Evolutionary conservation across 73 alveolate species (phyloP).

Genomic region (Uronychia binucleata): DNA sequence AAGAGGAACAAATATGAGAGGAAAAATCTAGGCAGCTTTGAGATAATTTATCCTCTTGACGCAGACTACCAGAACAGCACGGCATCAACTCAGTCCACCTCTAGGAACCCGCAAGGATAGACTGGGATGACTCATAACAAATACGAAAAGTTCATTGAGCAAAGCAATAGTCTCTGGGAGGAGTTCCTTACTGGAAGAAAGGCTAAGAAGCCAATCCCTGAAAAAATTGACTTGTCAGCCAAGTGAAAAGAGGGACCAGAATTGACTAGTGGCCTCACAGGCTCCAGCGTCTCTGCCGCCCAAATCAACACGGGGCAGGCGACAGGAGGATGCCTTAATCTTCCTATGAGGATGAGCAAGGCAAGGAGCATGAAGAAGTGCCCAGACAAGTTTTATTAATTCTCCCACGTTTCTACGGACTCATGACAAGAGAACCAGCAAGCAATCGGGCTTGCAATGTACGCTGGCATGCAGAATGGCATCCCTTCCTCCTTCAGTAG

Average conservation of each 20-base stretch:
- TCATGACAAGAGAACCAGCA: neutral
- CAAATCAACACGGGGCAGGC: too few relatives aligned
- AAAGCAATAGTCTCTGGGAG: constrained; percentile 35
- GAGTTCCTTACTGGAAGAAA: constrained; percentile 7
- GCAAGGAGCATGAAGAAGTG: too few relatives aligned
- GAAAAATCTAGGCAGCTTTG: constrained; percentile 15
- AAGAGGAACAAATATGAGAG: constrained; percentile 9
- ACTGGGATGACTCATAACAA: neutral
- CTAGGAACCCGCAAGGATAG: neutral
- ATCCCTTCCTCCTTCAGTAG: neutral
- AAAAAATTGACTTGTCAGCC: too few relatives aligned
- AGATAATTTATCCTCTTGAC: constrained; percentile 16
- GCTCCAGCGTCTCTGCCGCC: too few relatives aligned
- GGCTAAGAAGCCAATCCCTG: neutral
- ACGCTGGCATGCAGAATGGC: constrained; percentile 1
- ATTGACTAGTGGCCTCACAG: too few relatives aligned
- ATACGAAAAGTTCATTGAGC: constrained; percentile 12
- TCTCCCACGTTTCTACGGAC: neutral
- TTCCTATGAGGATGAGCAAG: too few relatives aligned
- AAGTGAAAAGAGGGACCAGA: too few relatives aligned
- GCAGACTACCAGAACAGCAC: neutral
- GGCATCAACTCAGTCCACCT: neutral
- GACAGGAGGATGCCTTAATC: too few relatives aligned
- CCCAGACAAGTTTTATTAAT: neutral
- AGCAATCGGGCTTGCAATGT: neutral